Conservation (phyloP, 2,329 filamentous ascomycete species). For the Fusarium floridanum region DNA sequence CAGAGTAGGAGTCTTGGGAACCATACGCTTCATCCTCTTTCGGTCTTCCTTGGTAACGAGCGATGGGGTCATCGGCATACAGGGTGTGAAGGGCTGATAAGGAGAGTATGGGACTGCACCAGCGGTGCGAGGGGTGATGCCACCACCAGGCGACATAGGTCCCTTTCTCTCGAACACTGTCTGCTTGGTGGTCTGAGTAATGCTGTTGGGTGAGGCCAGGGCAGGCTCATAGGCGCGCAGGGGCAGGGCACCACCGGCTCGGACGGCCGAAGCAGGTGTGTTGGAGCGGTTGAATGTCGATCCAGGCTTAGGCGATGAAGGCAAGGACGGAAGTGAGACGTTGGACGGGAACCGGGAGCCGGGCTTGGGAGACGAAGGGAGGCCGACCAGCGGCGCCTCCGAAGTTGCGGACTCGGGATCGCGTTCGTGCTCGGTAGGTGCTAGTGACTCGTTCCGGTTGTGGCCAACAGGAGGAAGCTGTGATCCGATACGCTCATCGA, state of each 20-base stretch:
- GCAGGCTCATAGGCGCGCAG: conserved; percentile 73
- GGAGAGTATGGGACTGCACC: conserved; percentile 78
- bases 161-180: conserved; percentile 72
- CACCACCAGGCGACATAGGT: conserved; percentile 67
- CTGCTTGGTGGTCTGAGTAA: conserved; percentile 68
- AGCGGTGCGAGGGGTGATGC: conserved; percentile 73
- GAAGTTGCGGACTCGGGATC: conserved; percentile 67
- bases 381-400: conserved; percentile 64
- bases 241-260: conserved; percentile 69
- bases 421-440: conserved; percentile 57
- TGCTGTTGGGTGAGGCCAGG: conserved; percentile 63
- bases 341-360: conserved; percentile 47
- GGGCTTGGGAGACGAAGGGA: conserved; percentile 59
- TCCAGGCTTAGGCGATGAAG: conserved; percentile 64
- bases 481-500: conserved; percentile 67
- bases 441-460: conserved; percentile 55
- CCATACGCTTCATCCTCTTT: conserved; percentile 74
- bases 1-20: conserved; percentile 72
- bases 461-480: conserved; percentile 52
- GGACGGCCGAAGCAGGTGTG: conserved; percentile 64
- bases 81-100: conserved; percentile 83
- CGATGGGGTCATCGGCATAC: conserved; percentile 82
- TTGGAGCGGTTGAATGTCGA: conserved; percentile 63
- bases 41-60: conserved; percentile 78
- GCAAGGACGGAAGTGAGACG: conserved; percentile 56